Evolutionary conservation across 495 filamentous ascomycete genomes (phyloP).

Genomic region (Cryomyces antarcticus): DNA sequence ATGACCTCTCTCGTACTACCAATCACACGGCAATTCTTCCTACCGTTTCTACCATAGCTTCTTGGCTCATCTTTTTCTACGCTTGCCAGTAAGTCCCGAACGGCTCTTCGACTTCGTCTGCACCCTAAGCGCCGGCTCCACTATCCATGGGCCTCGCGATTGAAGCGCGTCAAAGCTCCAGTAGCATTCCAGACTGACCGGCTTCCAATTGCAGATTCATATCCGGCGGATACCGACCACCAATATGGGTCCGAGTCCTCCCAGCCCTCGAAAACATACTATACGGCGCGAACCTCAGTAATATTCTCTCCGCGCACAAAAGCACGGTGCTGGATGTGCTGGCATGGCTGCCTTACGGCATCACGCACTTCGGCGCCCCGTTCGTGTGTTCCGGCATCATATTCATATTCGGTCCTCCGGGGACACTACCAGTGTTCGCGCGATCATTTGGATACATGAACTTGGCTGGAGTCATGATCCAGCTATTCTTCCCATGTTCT

Average conservation of each 20-base stretch:
- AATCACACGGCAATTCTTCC: slow-evolving; percentile 76
- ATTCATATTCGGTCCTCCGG: slow-evolving; percentile 75
- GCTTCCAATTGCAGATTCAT: slow-evolving; percentile 43
- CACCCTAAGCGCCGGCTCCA: slow-evolving; percentile 2
- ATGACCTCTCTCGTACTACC: slow-evolving; percentile 57
- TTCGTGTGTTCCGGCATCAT: slow-evolving; percentile 52
- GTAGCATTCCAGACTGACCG: background rate
- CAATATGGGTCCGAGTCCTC: slow-evolving; percentile 85
- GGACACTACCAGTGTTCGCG: slow-evolving; percentile 66
- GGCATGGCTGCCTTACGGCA: slow-evolving; percentile 83
- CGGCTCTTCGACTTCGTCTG: background rate
- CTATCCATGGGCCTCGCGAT: background rate
- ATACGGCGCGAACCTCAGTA: slow-evolving; percentile 88
- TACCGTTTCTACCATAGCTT: slow-evolving; percentile 66
- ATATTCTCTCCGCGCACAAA: slow-evolving; percentile 78
- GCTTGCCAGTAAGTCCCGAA: slow-evolving; percentile 54
- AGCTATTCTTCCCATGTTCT: slow-evolving; percentile 78
- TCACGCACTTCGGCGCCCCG: slow-evolving; percentile 72
- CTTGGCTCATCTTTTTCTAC: slow-evolving; percentile 77
- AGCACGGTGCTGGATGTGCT: slow-evolving; percentile 62
- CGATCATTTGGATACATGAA: slow-evolving; percentile 83
- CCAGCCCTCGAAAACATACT: slow-evolving; percentile 93
- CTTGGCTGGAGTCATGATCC: slow-evolving; percentile 63
- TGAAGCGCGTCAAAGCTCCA: background rate
- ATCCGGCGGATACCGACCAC: slow-evolving; percentile 61